Percentiles rank a stretch among this genome's conserved stretches.
Conservation (phyloP, 768 basidiomycete genomes). For the Hypsizygus marmoreus region DNA sequence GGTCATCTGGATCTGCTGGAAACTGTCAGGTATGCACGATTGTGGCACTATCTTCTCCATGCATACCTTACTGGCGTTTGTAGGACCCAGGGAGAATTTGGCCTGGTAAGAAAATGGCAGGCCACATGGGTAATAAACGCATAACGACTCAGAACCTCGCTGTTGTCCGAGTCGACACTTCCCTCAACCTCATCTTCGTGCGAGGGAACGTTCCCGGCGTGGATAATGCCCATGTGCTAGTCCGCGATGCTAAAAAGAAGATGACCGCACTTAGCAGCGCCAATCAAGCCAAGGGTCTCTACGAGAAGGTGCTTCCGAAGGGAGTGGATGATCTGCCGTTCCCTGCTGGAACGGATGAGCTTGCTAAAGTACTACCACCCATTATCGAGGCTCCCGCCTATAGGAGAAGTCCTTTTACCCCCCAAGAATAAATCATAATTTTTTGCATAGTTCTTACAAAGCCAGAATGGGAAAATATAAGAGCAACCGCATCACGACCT, state of each 20-base stretch:
- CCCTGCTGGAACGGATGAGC: conserved; percentile 83
- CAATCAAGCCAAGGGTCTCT: conserved; percentile 69
- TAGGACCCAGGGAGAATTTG: conserved; percentile 96
- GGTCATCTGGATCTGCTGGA: conserved; percentile 91
- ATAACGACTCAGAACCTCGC: conserved; percentile 86
- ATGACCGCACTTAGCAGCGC: conserved; percentile 60
- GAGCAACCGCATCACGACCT: no score
- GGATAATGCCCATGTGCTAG: conserved; percentile 83
- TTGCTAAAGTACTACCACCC: conserved; percentile 66
- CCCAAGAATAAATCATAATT: conserved; percentile 53
- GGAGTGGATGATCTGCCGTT: conserved; percentile 87
- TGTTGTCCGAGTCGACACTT: conserved; percentile 85
- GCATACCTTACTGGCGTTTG: conserved; percentile 7
- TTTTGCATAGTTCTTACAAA: no score
- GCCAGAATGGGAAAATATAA: no score
- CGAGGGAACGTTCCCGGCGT: conserved; percentile 90
- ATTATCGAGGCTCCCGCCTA: conserved; percentile 73
- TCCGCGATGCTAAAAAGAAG: conserved; percentile 91
- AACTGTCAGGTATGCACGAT: conserved; percentile 91
- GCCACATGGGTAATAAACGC: conserved; percentile 83
- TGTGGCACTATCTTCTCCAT: background rate
- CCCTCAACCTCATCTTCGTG: conserved; percentile 87
- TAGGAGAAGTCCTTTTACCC: conserved; percentile 77
- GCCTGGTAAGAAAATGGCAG: conserved; percentile 99
- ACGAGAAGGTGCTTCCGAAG: conserved; percentile 78